A percentile compares a stretch with the other conserved stretches of the same genome.
These are phyloP conservation scores for Zymoseptoria tritici DNA, from an alignment of 2,329 filamentous ascomycete genomes.

Conservation along the genomic window DNA sequence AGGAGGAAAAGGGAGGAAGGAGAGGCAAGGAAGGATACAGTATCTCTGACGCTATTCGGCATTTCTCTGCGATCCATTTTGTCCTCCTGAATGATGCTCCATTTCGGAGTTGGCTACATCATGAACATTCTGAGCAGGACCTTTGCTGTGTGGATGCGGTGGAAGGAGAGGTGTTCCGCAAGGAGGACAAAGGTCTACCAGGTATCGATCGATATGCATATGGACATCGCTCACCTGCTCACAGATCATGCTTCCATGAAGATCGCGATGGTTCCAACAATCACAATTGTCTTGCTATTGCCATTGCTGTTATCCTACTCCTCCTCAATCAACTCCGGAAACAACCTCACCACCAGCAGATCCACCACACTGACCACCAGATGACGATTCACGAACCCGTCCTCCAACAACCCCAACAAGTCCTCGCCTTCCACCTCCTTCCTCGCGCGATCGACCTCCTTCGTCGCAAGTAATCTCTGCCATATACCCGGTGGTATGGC, in stretches of 20 bases:
- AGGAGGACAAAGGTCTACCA: neutral
- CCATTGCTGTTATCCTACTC: slow-evolving; percentile 35
- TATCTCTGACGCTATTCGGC: neutral
- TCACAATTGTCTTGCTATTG: neutral
- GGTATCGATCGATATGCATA: neutral
- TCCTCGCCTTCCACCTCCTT: slow-evolving; percentile 47
- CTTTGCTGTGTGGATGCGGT: neutral
- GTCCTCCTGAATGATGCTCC: neutral
- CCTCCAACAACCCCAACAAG: slow-evolving; percentile 62
- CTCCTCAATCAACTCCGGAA: slow-evolving; percentile 74
- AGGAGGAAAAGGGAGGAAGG: neutral
- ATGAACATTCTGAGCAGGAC: neutral
- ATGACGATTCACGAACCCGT: slow-evolving; percentile 89
- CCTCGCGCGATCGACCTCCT: slow-evolving; percentile 21
- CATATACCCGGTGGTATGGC: slow-evolving; percentile 42
- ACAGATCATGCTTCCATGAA: neutral
- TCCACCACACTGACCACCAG: slow-evolving; percentile 78
- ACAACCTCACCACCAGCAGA: slow-evolving; percentile 67
- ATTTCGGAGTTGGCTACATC: no score
- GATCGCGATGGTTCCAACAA: neutral
- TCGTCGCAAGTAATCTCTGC: slow-evolving; percentile 37
- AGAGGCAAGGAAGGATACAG: neutral
- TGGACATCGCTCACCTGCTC: neutral
- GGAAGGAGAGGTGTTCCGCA: neutral
- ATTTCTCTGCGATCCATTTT: neutral